Conservation (phyloP, 306 rosid genomes). For the Gastrolobium bilobum region DNA sequence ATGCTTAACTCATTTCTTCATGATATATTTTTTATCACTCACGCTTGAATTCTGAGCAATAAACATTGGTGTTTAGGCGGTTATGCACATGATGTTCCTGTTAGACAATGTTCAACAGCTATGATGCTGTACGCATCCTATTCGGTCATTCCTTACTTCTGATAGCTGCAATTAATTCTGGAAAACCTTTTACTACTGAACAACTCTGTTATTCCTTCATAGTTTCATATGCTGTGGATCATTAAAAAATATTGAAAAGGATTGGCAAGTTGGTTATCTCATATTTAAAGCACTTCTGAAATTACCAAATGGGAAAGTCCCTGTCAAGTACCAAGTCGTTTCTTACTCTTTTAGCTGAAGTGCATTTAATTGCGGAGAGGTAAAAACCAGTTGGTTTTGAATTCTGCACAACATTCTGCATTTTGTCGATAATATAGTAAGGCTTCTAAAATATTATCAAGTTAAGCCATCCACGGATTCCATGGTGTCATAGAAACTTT, state of each 20-base stretch:
- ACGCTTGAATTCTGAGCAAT: too few species aligned
- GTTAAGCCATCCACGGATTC: constrained; percentile 13
- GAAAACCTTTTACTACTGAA: not conserved
- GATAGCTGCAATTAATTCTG: constrained; percentile 31
- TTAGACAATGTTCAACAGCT: not conserved
- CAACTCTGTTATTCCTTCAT: not conserved
- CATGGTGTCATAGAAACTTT: constrained; percentile 1
- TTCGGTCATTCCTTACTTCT: not conserved
- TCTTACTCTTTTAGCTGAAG: not conserved
- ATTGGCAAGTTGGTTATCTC: constrained; percentile 13
- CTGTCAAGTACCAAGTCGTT: not conserved
- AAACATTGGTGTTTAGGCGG: not conserved
- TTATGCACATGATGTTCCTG: constrained; percentile 1
- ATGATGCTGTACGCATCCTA: not conserved
- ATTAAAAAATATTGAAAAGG: constrained; percentile 1
- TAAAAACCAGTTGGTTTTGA: constrained; percentile 15
- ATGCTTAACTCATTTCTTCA: too few species aligned
- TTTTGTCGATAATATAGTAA: constrained; percentile 1
- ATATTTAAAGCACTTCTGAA: not conserved
- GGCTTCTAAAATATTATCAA: not conserved
- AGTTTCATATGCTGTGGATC: constrained; percentile 24
- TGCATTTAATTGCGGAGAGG: constrained; percentile 37
- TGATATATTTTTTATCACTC: too few species aligned
- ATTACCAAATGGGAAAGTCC: not conserved
- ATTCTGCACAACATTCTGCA: constrained; percentile 10